Conservation (phyloP, 129 eudicot genomes). For the Escallonia herrerae region DNA sequence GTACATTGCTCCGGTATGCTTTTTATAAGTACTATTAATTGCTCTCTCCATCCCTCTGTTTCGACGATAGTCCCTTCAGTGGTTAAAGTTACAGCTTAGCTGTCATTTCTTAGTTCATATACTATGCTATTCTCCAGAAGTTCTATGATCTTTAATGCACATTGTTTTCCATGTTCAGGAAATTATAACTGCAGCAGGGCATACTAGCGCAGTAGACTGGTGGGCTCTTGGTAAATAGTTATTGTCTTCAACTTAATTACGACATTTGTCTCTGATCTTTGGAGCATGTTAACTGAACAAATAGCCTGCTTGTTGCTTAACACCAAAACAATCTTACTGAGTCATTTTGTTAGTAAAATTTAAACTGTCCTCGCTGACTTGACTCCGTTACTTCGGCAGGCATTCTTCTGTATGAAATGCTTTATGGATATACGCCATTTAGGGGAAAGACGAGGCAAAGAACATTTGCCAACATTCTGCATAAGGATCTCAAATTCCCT, state of each 20-base stretch:
- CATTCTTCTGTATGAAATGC: conserved; percentile 84
- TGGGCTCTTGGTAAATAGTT: conserved; percentile 85
- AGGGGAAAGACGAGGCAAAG: conserved; percentile 99
- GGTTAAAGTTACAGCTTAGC: neutral
- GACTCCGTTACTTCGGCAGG: conserved; percentile 35
- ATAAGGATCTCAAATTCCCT: conserved; percentile 83
- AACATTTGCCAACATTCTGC: conserved; percentile 88
- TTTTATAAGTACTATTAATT: neutral
- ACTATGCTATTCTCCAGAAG: neutral
- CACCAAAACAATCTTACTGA: neutral
- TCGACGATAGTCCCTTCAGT: neutral
- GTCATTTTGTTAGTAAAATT: neutral
- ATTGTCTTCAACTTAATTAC: neutral
- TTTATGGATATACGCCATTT: conserved; percentile 93
- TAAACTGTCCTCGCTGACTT: neutral
- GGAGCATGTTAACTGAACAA: neutral
- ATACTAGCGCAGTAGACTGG: conserved; percentile 98
- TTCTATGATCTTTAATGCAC: neutral
- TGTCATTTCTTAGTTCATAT: neutral
- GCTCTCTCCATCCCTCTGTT: neutral
- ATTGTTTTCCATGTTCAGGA: conserved; percentile 38
- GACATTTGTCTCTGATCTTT: neutral
- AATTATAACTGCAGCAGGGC: conserved; percentile 89
- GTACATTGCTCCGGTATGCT: conserved; percentile 93
- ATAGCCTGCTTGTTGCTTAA: too few relatives aligned